phyloP scores from a whole-genome alignment of 2,329 filamentous ascomycete genomes.

The Didymella keratinophila region DNA sequence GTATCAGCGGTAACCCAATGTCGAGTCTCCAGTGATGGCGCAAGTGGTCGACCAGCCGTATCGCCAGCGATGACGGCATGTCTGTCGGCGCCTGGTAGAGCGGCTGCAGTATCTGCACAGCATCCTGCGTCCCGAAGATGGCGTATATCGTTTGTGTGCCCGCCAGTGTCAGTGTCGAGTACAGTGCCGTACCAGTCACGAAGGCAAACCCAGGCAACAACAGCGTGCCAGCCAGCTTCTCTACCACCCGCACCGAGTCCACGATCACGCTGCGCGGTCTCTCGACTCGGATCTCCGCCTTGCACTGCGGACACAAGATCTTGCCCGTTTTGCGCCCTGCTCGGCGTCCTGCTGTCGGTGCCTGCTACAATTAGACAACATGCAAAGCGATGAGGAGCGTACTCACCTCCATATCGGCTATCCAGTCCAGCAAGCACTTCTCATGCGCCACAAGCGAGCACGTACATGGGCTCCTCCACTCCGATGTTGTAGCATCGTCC shows the following conservation, averaged over 20 bases:
- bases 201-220: constrained; percentile 71
- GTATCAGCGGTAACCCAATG: constrained; percentile 72
- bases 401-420: constrained; percentile 77
- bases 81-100: constrained; percentile 46
- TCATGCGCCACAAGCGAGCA: constrained; percentile 93
- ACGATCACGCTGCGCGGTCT: constrained; percentile 79
- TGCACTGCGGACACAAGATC: constrained; percentile 89
- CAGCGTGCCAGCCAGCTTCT: constrained; percentile 64
- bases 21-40: constrained; percentile 60
- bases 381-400: neutral
- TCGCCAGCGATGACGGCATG: constrained; percentile 44
- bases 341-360: constrained; percentile 60
- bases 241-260: constrained; percentile 67
- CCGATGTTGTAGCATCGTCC: constrained; percentile 65
- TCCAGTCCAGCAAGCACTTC: constrained; percentile 87
- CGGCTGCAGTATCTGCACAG: constrained; percentile 61
- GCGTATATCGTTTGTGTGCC: constrained; percentile 70
- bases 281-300: constrained; percentile 77
- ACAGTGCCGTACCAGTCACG: constrained; percentile 57
- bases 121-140: constrained; percentile 71
- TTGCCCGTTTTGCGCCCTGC: constrained; percentile 61
- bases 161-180: constrained; percentile 59
- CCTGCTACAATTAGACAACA: constrained; percentile 22
- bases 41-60: constrained; percentile 38
- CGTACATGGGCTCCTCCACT: constrained; percentile 88